phyloP scores from a whole-genome alignment of 495 filamentous ascomycete species.

The Elasticomyces elasticus region DNA sequence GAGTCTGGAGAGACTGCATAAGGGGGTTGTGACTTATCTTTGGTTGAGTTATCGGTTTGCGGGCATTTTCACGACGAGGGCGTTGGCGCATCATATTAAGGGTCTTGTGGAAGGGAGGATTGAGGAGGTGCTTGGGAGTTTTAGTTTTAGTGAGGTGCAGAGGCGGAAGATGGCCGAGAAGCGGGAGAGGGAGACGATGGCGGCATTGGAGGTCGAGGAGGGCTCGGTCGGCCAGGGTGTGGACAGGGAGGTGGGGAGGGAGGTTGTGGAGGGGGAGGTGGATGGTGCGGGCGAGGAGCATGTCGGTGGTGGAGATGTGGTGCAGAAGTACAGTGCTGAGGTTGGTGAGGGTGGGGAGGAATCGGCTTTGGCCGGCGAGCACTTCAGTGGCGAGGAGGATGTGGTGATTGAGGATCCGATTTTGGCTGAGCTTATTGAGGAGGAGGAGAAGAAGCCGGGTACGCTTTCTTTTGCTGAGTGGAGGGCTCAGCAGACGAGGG shows the following conservation, averaged over 20 bases:
- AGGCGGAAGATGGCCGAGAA: slow-evolving; percentile 16
- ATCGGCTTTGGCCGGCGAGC: slow-evolving; percentile 1
- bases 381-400: slow-evolving; percentile 12
- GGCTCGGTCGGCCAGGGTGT: no score
- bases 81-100: slow-evolving; percentile 73
- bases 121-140: slow-evolving; percentile 49
- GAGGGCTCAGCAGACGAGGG: slow-evolving; percentile 7
- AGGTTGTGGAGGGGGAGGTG: neutral
- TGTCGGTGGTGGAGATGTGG: neutral
- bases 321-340: neutral
- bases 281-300: neutral
- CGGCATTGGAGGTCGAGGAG: neutral
- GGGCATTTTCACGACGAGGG: slow-evolving; percentile 69
- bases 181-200: neutral
- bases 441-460: neutral
- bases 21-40: slow-evolving; percentile 68
- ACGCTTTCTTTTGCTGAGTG: slow-evolving; percentile 9
- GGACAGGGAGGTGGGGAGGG: neutral
- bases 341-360: neutral
- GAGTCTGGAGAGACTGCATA: slow-evolving; percentile 67
- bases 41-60: slow-evolving; percentile 69
- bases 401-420: neutral
- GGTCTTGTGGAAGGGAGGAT: slow-evolving; percentile 68
- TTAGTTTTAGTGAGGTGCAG: slow-evolving; percentile 16
- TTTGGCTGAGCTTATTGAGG: neutral